phyloP scores from a whole-genome alignment of 176 grass and related monocot species.

The Rhynchospora breviuscula region DNA sequence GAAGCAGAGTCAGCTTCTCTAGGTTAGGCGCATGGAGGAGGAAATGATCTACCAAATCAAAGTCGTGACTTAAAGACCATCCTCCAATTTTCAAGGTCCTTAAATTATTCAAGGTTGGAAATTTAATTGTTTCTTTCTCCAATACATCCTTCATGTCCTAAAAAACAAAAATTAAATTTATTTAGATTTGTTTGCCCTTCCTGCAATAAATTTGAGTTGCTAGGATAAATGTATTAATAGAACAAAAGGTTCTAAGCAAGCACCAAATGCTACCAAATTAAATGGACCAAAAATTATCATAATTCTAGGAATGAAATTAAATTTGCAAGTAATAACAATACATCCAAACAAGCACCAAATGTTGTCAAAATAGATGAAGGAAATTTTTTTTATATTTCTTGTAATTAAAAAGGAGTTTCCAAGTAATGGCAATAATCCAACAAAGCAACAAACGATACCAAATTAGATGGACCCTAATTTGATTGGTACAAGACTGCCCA shows the following conservation, averaged over 20 bases:
- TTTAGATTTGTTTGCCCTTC: background rate
- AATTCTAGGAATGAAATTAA: background rate
- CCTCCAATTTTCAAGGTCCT: slow-evolving; percentile 15
- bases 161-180: background rate
- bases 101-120: slow-evolving; percentile 11
- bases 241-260: too few relatives aligned
- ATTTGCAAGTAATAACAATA: background rate
- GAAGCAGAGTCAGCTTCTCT: slow-evolving; percentile 1
- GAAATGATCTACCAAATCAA: background rate
- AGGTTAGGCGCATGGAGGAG: background rate
- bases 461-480: background rate
- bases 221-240: too few relatives aligned
- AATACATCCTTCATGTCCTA: background rate
- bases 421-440: too few relatives aligned
- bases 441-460: too few relatives aligned
- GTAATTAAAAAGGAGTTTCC: too few relatives aligned
- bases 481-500: background rate
- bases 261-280: too few relatives aligned
- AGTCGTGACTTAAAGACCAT: background rate
- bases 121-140: background rate
- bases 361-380: background rate
- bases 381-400: too few relatives aligned
- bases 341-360: background rate
- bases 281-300: too few relatives aligned
- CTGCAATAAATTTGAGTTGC: too few relatives aligned